Percentiles rank a stretch among this genome's conserved stretches.
These are phyloP conservation scores for Hippophae tibetana DNA, from an alignment of 306 rosid species.

Conservation along the genomic window DNA sequence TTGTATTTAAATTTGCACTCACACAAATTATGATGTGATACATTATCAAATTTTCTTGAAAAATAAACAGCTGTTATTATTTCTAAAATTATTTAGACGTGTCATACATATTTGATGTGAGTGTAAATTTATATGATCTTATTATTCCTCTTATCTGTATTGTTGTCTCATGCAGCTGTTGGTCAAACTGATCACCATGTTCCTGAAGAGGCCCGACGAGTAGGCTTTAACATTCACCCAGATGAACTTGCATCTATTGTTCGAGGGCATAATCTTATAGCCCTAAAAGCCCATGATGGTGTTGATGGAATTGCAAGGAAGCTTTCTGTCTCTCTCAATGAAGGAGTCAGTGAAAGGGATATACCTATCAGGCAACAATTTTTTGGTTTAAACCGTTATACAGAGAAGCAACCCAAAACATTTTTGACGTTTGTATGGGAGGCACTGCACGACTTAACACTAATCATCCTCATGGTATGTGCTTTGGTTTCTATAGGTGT, in stretches of 20 bases:
- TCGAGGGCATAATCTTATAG: constrained; percentile 47
- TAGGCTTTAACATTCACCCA: constrained; percentile 77
- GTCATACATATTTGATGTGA: too few species aligned
- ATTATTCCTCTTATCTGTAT: constrained; percentile 5
- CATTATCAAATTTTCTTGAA: too few species aligned
- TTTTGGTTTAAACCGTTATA: constrained; percentile 66
- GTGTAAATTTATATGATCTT: constrained; percentile 8
- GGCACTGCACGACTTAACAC: constrained; percentile 79
- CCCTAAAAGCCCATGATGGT: constrained; percentile 44
- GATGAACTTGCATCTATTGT: constrained; percentile 73
- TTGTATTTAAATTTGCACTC: too few species aligned
- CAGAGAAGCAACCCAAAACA: constrained; percentile 59
- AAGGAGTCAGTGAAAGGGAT: constrained; percentile 47
- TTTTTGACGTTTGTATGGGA: constrained; percentile 83
- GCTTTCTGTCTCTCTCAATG: constrained; percentile 37
- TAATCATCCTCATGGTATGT: constrained; percentile 76
- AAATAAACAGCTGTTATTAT: too few species aligned
- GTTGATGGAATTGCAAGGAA: constrained; percentile 46
- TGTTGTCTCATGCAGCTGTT: constrained; percentile 48
- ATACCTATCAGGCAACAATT: constrained; percentile 51
- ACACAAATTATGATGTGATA: too few species aligned
- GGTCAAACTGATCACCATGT: constrained; percentile 41
- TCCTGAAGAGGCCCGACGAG: constrained; percentile 54
- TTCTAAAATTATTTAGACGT: too few species aligned
- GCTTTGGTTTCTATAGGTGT: constrained; percentile 72